phyloP scores from a whole-genome alignment of 306 rosid species.

The Heteromeles arbutifolia region DNA sequence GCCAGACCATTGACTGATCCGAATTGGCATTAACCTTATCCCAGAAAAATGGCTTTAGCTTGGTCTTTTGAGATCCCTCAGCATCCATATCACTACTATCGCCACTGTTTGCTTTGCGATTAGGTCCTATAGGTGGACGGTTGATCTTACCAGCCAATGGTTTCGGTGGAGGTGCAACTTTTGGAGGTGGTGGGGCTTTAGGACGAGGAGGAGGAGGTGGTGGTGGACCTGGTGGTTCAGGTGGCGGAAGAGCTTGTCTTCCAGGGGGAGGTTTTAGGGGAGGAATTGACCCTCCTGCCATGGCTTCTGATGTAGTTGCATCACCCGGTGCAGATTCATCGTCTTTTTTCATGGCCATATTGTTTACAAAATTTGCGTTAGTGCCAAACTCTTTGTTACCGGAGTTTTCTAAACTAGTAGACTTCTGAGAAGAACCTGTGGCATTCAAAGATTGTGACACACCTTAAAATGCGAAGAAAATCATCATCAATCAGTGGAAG shows the following conservation, averaged over 20 bases:
- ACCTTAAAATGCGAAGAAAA: neutral
- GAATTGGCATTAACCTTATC: conserved; percentile 81
- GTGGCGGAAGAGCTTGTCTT: conserved; percentile 39
- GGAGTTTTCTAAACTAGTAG: conserved; percentile 33
- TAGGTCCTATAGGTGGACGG: conserved; percentile 25
- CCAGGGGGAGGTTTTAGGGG: conserved; percentile 42
- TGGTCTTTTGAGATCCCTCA: conserved; percentile 60
- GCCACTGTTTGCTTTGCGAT: conserved; percentile 2
- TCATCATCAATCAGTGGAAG: neutral
- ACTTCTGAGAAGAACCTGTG: conserved; percentile 56
- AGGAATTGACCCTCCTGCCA: conserved; percentile 23
- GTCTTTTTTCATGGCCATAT: conserved; percentile 26
- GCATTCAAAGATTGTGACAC: conserved; percentile 8
- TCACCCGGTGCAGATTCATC: conserved; percentile 23
- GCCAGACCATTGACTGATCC: conserved; percentile 94
- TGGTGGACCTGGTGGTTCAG: conserved; percentile 41
- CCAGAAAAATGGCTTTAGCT: conserved; percentile 96
- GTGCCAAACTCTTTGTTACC: conserved; percentile 22
- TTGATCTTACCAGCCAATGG: conserved; percentile 36
- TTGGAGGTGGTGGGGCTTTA: conserved; percentile 41
- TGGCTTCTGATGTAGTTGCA: conserved; percentile 26
- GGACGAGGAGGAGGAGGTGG: conserved; percentile 32
- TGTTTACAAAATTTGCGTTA: conserved; percentile 19
- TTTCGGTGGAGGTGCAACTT: conserved; percentile 46
- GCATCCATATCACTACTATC: conserved; percentile 23